Evolutionary conservation across 345 rosid species (phyloP), one percentile per base, ranked within the genome.

Genomic region (Microcos paniculata): DNA sequence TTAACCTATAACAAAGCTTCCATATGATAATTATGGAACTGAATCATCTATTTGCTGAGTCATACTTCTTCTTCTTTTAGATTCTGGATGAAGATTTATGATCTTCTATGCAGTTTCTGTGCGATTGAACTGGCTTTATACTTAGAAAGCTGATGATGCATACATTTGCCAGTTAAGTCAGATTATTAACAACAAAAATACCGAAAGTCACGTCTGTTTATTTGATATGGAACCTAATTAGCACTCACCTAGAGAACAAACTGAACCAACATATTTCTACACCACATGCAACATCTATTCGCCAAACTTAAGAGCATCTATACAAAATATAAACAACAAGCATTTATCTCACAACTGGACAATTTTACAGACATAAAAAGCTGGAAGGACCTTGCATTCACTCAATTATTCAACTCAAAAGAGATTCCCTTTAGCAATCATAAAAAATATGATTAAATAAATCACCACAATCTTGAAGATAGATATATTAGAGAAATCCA

Each of bases 311-410:
- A 62, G 23, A 24, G 56, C 0, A 31, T 31, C 6, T 14, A 51
- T 10, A 16, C 9, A 11, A 10, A 48, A 11, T 14, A 53, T 2
- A 62, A 62, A 62, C 23, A 87, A 88, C 73, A 82, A 85, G 87
- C 82, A 73, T 86, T 90, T 90, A 84, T 81, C 45, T 74, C 80
- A 83, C 77, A 57, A 70, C 67, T 75, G 52, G 46, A 58, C 63
- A 71, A 77, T 65, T n/a, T 23, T 70, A 51, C 43, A 63, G 53
- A 76, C 63, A 75, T 64, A 8, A 52, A 56, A 43, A 43, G 28
- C 49, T 51, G 43, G 3, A 6, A 61, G 52, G 40, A 53, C 46
- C 58, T 26, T 14, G 61, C 31, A 65, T 65, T 72, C 83, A 81
- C 71, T 73, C 80, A 67, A 59, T 80, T 82, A 85, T 82, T 80